Base-by-base conservation (phyloP, 1,284 basidiomycete genomes). In the Leccinum angustisporum region DNA sequence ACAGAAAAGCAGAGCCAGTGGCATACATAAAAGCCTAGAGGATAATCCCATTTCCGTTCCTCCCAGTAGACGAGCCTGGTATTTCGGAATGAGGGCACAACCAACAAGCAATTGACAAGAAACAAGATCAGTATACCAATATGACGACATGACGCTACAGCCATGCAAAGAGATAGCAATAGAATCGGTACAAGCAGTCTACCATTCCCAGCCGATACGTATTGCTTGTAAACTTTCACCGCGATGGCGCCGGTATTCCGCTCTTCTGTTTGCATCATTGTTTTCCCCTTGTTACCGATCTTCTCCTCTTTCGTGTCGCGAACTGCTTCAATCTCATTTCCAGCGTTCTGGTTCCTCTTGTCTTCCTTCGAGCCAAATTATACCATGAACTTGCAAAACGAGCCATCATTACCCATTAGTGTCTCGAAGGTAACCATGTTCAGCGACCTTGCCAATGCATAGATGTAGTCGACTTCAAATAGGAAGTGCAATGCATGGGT, bases 401-500 rank as follows among this genome's bases (percentile, higher is more conserved):
- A 85, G 5, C 90, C 89, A 14, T 85, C 75, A 50, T 80, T 82
- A 5, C 74, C 76, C 72, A 90, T 85, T 33, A 95, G 81, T 62
- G 89, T 86, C 4, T 78, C 70, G 67, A 91, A 94, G 1, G 90
- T 89, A n/a, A 1, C 92, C 94, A 33, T 83, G 81, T 76, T 96
- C 94, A 11, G 81, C 83, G 61, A 97, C 85, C 27, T 77, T 80
- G 2, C 94, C 46, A 92, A 74, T 36, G 86, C 84, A 67, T 84
- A 88, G 67, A 92, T 86, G 69, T 88, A 90, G 70, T 92, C 90
- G 16, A 91, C 88, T 63, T 88, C 80, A 0, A 88, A 87, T 18
- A 94, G 81, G 78, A 94, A 91, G 72, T 94, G 91, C 6, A 94
- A 80, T 0, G 90, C 91, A 67, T 94, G 92, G 0, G 92, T 94